phyloP scores from a whole-genome alignment of 495 filamentous ascomycete species.

The Ramalina intermedia region DNA sequence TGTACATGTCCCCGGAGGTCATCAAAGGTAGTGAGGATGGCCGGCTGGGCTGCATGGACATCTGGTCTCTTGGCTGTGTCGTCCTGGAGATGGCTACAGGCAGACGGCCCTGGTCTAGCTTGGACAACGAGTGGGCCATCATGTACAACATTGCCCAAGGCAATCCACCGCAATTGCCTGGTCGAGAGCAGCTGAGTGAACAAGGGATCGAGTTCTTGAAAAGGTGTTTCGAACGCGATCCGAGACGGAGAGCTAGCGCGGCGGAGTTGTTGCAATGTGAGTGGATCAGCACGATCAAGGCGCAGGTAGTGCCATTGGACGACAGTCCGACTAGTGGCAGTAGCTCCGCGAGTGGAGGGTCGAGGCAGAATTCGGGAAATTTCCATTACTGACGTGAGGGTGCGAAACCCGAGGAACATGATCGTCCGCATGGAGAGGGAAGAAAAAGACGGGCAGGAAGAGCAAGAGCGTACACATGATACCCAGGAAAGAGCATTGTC shows the following conservation, averaged over 20 bases:
- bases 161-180: constrained; percentile 74
- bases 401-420: no score
- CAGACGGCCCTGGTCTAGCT: constrained; percentile 84
- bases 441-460: no score
- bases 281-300: constrained; percentile 67
- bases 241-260: constrained; percentile 61
- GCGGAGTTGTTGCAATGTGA: constrained; percentile 88
- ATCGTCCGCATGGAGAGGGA: no score
- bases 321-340: constrained; percentile 23
- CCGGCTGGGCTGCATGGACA: constrained; percentile 81
- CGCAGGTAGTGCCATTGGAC: constrained; percentile 38
- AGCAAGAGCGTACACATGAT: no score
- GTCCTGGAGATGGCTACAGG: constrained; percentile 97
- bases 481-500: no score
- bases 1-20: constrained; percentile 99
- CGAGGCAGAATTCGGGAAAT: constrained; percentile 11
- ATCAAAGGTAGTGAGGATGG: constrained; percentile 66
- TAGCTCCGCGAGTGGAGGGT: background rate
- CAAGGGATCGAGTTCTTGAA: constrained; percentile 77
- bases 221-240: constrained; percentile 79
- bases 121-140: constrained; percentile 99
- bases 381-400: background rate
- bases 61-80: constrained; percentile 95
- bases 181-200: constrained; percentile 67
- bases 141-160: constrained; percentile 99